These are phyloP conservation scores for Pestalotiopsis sp. DNA, from an alignment of 2,329 filamentous ascomycete genomes.

Conservation along the genomic window DNA sequence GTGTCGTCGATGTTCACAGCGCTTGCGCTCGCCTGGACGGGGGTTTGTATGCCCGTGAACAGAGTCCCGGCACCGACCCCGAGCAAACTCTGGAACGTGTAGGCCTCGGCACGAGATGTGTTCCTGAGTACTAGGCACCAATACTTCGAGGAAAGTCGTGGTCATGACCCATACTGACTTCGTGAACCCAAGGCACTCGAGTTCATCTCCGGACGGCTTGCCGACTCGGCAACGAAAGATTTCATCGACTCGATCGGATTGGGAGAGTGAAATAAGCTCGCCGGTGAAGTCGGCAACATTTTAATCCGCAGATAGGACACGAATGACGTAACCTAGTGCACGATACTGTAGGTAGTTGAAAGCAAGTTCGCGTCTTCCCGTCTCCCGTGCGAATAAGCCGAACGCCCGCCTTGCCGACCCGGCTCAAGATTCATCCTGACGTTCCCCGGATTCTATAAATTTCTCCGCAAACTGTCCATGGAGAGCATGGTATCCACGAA, in stretches of 20 bases:
- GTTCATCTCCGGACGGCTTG: no score
- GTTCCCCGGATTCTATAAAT: neutral
- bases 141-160: slow-evolving; percentile 22
- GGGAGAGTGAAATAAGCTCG: no score
- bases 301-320: no score
- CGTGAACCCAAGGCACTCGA: no score
- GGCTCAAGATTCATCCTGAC: neutral
- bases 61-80: slow-evolving; percentile 24
- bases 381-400: neutral
- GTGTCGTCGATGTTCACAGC: slow-evolving; percentile 33
- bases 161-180: slow-evolving; percentile 20
- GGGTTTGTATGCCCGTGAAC: slow-evolving; percentile 28
- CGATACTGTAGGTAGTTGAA: no score
- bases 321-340: no score
- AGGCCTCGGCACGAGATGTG: slow-evolving; percentile 20
- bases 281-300: no score
- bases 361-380: no score
- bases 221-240: no score
- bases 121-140: slow-evolving; percentile 17
- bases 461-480: neutral
- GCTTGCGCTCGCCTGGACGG: slow-evolving; percentile 30
- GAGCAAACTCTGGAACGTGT: slow-evolving; percentile 28
- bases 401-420: neutral
- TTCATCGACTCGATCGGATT: no score
- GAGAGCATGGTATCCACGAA: neutral